Percentiles rank a stretch among this genome's conserved stretches.
Evolutionary conservation across 169 alveolate genomes (phyloP).

Genomic region (Fabrea salina): DNA sequence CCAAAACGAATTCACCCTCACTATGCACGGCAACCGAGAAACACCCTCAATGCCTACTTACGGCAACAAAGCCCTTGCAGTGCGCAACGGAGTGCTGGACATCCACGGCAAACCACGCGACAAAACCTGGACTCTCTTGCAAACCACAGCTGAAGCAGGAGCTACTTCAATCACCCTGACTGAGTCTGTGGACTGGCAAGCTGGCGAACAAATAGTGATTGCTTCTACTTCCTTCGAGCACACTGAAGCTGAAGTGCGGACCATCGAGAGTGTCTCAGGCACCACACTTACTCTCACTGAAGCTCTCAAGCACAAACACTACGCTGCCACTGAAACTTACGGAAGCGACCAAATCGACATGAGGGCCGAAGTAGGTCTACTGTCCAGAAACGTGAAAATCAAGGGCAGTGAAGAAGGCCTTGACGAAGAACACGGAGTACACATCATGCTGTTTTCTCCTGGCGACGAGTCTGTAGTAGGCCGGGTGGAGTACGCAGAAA

Average conservation of each 20-base stretch:
- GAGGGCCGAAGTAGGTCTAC: constrained; percentile 73
- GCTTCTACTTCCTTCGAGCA: constrained; percentile 58
- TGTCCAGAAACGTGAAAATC: constrained; percentile 58
- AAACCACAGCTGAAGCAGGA: constrained; percentile 45
- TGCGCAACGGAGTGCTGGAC: constrained; percentile 51
- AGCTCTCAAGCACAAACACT: constrained; percentile 45
- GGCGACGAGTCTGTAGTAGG: constrained; percentile 58
- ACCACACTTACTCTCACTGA: constrained; percentile 26
- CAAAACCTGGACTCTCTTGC: constrained; percentile 60
- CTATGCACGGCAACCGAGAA: constrained; percentile 58
- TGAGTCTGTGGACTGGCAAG: constrained; percentile 65
- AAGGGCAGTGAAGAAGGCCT: constrained; percentile 57
- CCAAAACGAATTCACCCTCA: constrained; percentile 49
- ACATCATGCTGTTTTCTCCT: constrained; percentile 55
- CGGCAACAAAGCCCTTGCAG: constrained; percentile 64
- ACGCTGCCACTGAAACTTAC: constrained; percentile 49
- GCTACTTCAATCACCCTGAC: constrained; percentile 26
- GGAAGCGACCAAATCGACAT: constrained; percentile 41
- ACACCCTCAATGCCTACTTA: constrained; percentile 53
- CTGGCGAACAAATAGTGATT: constrained; percentile 64
- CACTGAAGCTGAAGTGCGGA: constrained; percentile 50
- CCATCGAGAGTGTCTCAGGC: constrained; percentile 32
- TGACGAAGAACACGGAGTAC: constrained; percentile 54
- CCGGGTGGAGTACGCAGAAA: constrained; percentile 58
- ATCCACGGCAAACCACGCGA: constrained; percentile 58